phyloP scores from a whole-genome alignment of 805 yeast species.

The Yamadazyma takamatsuzukensis region DNA sequence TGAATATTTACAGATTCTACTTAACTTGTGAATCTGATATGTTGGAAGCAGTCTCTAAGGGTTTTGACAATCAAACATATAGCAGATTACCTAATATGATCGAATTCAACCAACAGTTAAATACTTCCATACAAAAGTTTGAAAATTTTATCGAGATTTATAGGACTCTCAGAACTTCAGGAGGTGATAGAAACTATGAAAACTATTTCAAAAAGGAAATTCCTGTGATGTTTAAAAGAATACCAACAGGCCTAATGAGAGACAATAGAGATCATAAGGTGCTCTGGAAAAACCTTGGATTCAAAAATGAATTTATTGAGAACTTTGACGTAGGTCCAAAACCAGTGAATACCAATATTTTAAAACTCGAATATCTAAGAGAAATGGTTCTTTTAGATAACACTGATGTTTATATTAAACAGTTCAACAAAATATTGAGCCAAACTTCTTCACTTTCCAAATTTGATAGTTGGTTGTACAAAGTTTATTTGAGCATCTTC shows the following conservation, averaged over 20 bases:
- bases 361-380: constrained; percentile 32
- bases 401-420: constrained; percentile 21
- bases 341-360: constrained; percentile 16
- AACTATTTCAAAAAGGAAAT: constrained; percentile 22
- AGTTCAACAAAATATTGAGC: constrained; percentile 23
- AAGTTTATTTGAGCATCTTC: constrained; percentile 23
- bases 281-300: constrained; percentile 48
- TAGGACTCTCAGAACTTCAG: constrained; percentile 4
- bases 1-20: constrained; percentile 46
- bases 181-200: constrained; percentile 26
- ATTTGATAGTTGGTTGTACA: constrained; percentile 25
- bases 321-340: constrained; percentile 17
- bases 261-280: constrained; percentile 64
- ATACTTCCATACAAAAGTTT: constrained; percentile 44
- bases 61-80: constrained; percentile 57
- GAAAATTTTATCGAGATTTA: constrained; percentile 27
- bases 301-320: constrained; percentile 6
- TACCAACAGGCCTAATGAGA: constrained; percentile 6
- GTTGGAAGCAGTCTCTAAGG: constrained; percentile 43
- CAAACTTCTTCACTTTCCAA: constrained; percentile 8
- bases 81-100: constrained; percentile 67
- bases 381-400: constrained; percentile 15
- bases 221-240: constrained; percentile 10
- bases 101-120: constrained; percentile 52
- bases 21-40: constrained; percentile 51